These are phyloP conservation scores for Hemisphaericaspora xylofermentans DNA, from an alignment of 1,139 yeast species.

Conservation along the genomic window DNA sequence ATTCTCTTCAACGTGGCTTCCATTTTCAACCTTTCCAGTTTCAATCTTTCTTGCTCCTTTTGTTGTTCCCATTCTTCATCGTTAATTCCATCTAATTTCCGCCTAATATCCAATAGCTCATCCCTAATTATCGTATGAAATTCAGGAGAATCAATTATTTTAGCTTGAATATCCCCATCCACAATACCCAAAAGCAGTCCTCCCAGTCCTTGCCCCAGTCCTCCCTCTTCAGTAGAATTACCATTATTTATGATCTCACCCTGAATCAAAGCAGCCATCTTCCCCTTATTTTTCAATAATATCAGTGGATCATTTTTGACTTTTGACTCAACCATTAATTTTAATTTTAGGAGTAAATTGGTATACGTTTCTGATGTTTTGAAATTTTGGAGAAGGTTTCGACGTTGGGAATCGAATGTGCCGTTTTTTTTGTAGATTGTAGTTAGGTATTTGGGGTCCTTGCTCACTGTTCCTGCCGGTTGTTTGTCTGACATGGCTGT, in stretches of 20 bases:
- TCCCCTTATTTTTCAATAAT: constrained; percentile 50
- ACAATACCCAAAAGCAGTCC: constrained; percentile 45
- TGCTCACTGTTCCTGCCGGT: not conserved
- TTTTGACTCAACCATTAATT: constrained; percentile 46
- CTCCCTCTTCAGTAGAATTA: constrained; percentile 9
- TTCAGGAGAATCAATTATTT: constrained; percentile 44
- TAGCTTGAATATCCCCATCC: constrained; percentile 47
- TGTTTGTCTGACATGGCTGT: no score
- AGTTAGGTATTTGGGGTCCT: constrained; percentile 42
- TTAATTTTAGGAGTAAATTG: constrained; percentile 41
- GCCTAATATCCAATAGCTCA: constrained; percentile 37
- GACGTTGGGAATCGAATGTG: constrained; percentile 48
- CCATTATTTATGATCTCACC: constrained; percentile 42
- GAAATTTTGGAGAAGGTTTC: constrained; percentile 44
- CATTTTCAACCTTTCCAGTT: constrained; percentile 9
- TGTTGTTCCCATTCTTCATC: constrained; percentile 39
- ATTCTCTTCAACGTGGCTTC: constrained; percentile 12
- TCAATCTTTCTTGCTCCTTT: constrained; percentile 13
- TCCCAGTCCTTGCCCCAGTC: no score
- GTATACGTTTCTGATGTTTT: constrained; percentile 42
- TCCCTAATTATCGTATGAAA: constrained; percentile 33
- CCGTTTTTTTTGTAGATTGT: constrained; percentile 51
- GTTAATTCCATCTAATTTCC: constrained; percentile 35
- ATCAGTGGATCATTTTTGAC: constrained; percentile 51
- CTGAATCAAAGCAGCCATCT: constrained; percentile 53